Evolutionary conservation across 352 stramenopile genomes (phyloP).

Genomic region (Phytophthora kernoviae): DNA sequence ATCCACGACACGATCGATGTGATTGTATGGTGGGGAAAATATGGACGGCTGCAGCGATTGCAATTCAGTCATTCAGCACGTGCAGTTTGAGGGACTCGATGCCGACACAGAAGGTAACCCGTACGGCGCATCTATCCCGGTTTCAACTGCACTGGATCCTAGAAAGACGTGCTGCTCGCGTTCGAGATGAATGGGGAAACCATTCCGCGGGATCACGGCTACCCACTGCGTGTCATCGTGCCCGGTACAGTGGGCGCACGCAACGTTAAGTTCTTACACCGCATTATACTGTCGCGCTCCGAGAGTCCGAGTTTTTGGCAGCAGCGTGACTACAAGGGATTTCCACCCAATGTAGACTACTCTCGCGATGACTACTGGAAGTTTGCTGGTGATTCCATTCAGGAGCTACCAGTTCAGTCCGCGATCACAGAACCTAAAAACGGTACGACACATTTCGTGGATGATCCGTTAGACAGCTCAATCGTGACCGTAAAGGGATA

Average conservation of each 20-base stretch:
- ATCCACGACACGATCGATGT: conserved; percentile 50
- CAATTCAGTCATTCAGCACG: conserved; percentile 78
- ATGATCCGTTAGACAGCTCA: conserved; percentile 66
- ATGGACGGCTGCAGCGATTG: conserved; percentile 61
- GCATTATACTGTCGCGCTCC: conserved; percentile 83
- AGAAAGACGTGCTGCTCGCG: conserved; percentile 96
- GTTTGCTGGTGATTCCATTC: conserved; percentile 87
- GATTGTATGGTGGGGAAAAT: conserved; percentile 65
- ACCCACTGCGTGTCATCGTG: conserved; percentile 95
- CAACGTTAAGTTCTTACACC: conserved; percentile 97
- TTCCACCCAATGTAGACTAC: conserved; percentile 88
- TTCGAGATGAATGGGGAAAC: conserved; percentile 98
- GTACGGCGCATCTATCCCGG: conserved; percentile 91
- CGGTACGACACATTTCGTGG: conserved; percentile 42
- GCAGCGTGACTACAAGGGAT: conserved; percentile 92
- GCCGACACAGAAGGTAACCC: conserved; percentile 81
- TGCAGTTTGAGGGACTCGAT: conserved; percentile 87
- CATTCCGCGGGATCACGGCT: conserved; percentile 96
- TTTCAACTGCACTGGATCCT: conserved; percentile 93
- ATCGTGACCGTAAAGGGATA: conserved; percentile 93
- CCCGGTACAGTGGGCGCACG: conserved; percentile 94
- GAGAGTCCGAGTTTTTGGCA: conserved; percentile 93
- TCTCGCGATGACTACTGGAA: conserved; percentile 84
- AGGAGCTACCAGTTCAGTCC: conserved; percentile 91
- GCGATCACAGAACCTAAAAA: conserved; percentile 89